Conservation (phyloP, 2,329 filamentous ascomycete genomes). For the Aphanoascus verrucosus region DNA sequence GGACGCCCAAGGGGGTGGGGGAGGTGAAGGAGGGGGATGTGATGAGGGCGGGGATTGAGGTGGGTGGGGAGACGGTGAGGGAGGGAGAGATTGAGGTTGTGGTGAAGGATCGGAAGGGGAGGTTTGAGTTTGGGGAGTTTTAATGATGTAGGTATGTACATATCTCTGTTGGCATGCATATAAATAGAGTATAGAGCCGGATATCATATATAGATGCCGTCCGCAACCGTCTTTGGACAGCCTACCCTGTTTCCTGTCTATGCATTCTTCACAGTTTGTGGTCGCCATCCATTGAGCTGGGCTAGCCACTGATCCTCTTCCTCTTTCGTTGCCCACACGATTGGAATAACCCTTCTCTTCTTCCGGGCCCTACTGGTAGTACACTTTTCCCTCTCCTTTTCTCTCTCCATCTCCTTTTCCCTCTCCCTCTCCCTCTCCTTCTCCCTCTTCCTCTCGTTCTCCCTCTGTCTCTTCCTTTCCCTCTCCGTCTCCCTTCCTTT, state of each 20-base stretch:
- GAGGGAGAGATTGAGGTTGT: slow-evolving; percentile 74
- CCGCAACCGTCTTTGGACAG: background rate
- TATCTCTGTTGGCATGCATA: background rate
- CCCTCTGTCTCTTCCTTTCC: background rate
- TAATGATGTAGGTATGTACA: background rate
- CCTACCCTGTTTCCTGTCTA: background rate
- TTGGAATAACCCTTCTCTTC: slow-evolving; percentile 22
- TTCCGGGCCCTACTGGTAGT: slow-evolving; percentile 14
- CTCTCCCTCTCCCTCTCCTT: background rate
- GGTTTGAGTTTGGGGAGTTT: slow-evolving; percentile 65
- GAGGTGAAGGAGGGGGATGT: slow-evolving; percentile 74
- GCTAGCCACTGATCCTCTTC: slow-evolving; percentile 17
- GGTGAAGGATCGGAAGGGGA: slow-evolving; percentile 66
- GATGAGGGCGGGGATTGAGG: slow-evolving; percentile 70
- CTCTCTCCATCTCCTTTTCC: background rate
- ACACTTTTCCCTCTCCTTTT: background rate
- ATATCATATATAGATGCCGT: background rate
- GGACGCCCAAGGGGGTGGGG: slow-evolving; percentile 92
- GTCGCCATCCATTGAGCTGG: slow-evolving; percentile 2
- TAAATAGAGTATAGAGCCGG: background rate
- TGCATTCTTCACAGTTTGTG: background rate
- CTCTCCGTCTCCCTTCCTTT: too few species aligned
- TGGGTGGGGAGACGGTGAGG: slow-evolving; percentile 70
- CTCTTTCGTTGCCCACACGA: slow-evolving; percentile 23
- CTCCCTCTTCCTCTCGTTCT: background rate